Evolutionary conservation across 2,329 filamentous ascomycete genomes (phyloP).

Genomic region (Beauveria sp.): DNA sequence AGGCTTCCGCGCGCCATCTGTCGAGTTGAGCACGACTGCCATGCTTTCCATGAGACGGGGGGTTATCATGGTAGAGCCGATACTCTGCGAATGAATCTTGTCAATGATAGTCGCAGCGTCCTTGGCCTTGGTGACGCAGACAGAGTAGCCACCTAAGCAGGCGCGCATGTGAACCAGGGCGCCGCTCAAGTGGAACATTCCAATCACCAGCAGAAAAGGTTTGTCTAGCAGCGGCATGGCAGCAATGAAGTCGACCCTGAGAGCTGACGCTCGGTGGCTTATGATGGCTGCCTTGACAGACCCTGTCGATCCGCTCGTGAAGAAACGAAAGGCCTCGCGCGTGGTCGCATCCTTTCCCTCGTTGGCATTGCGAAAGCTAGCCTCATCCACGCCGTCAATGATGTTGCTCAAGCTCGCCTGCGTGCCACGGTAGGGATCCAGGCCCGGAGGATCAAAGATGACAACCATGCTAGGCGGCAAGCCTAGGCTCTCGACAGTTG

Average conservation of each 20-base stretch:
- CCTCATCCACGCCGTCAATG: background rate
- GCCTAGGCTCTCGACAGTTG: background rate
- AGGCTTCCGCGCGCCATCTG: too few species aligned
- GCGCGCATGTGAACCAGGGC: background rate
- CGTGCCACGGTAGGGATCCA: background rate
- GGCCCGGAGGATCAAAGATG: slow-evolving; percentile 4
- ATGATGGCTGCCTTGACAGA: slow-evolving; percentile 5
- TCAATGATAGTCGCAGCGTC: background rate
- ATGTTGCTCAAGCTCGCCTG: background rate
- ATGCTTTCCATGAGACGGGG: background rate
- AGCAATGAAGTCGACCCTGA: background rate
- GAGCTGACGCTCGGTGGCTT: background rate
- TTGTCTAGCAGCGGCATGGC: background rate
- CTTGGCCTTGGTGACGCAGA: background rate
- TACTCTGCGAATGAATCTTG: background rate
- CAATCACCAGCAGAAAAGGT: background rate
- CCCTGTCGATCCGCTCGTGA: slow-evolving; percentile 5
- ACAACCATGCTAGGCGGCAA: background rate
- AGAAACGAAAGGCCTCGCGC: slow-evolving; percentile 1
- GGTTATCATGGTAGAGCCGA: background rate
- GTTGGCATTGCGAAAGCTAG: slow-evolving; percentile 3
- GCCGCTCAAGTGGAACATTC: slow-evolving; percentile 6
- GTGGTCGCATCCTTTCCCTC: background rate
- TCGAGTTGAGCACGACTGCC: background rate
- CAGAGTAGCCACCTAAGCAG: background rate